Base-by-base conservation (phyloP, 768 basidiomycete genomes). In the Kwoniella shandongensis region DNA sequence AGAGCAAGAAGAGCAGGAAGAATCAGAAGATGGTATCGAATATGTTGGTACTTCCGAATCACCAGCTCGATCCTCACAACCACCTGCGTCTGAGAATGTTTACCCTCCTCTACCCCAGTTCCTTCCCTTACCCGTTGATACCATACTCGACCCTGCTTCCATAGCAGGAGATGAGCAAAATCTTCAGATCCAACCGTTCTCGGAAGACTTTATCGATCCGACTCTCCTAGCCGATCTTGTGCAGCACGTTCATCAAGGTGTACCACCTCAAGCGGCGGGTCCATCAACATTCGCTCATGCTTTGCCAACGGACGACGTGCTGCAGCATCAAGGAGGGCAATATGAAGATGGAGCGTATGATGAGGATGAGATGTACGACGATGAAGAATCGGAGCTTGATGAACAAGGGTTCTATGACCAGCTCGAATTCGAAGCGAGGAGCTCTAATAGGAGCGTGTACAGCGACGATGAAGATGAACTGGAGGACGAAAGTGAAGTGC, bases 161-260 rank as follows among this genome's bases (percentile, higher is more conserved):
- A 26, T 23, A 12, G 6, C 41, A n/a, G 18, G 51, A 7, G 23
- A 55, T n/a, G 40, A 56, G 18, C 44, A 50, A 23, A 27, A 49
- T 3, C 17, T 22, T 15, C 53, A 54, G 44, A 36, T 50, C 47
- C 39, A 36, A 8, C 20, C 59, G 8, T 60, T 49, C 41, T 51
- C 39, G 6, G 56, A 62, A 36, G 59, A 55, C 32, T 47, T 53
- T 17, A 61, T 61, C 30, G 53, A 61, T 36, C 59, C 59, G 2
- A 42, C 5, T 23, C 36, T 61, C 2, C 42, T 61, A 2, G 48
- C 53, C 11, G 45, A 55, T 15, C 40, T 61, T 26, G 59, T 48
- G 1, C 59, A 61, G 41, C 52, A 55, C 39, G 59, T 61, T 1
- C 59, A 59, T 18, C 22, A 51, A 5, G 46, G 26, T 20, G 41